Conservation (phyloP, 2,329 filamentous ascomycete species). For the Phyllosticta citriasiana region DNA sequence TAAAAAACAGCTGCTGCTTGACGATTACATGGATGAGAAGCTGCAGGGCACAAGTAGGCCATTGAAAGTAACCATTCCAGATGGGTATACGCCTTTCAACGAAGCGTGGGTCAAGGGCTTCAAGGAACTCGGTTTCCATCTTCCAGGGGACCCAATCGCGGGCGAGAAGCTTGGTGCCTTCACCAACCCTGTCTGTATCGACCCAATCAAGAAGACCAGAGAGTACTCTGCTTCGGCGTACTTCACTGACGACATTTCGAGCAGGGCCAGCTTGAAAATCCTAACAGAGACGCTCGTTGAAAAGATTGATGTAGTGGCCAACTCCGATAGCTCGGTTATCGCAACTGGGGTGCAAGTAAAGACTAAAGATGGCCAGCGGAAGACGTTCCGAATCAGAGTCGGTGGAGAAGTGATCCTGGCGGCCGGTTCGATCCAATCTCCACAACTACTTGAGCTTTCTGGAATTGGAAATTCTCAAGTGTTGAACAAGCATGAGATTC, state of each 20-base stretch:
- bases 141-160: constrained; percentile 10
- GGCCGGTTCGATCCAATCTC: constrained; percentile 18
- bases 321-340: background rate
- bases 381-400: constrained; percentile 14
- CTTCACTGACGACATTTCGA: constrained; percentile 1
- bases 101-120: constrained; percentile 15
- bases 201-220: constrained; percentile 8
- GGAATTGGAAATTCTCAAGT: constrained; percentile 14
- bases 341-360: constrained; percentile 4
- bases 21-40: constrained; percentile 5
- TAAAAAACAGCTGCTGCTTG: constrained; percentile 7
- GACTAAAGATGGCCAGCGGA: constrained; percentile 1
- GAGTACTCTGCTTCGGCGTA: constrained; percentile 12
- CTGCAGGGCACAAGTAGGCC: constrained; percentile 15
- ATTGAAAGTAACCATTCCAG: constrained; percentile 6
- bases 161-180: constrained; percentile 13
- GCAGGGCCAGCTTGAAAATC: constrained; percentile 9
- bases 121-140: constrained; percentile 11
- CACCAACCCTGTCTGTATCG: constrained; percentile 5
- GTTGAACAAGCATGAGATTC: constrained; percentile 12
- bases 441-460: constrained; percentile 11
- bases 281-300: constrained; percentile 3
- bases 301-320: constrained; percentile 10
- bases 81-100: background rate
- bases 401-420: constrained; percentile 20